A percentile compares a stretch with the other conserved stretches of the same genome.
Conservation (phyloP, 495 filamentous ascomycete species). For the Daldinia loculata region DNA sequence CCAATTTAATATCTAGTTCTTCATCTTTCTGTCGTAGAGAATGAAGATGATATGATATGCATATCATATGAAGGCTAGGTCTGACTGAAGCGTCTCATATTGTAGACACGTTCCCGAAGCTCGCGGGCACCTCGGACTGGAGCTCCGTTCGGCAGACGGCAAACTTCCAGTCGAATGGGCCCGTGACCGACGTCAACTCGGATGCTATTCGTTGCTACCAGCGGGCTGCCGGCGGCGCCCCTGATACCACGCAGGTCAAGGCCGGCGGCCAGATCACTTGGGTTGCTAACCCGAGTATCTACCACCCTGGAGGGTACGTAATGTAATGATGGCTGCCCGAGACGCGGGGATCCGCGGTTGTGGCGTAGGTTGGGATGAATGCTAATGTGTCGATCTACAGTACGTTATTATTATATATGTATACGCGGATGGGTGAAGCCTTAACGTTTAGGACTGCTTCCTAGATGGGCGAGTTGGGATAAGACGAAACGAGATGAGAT, state of each 20-base stretch:
- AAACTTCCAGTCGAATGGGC: conserved; percentile 63
- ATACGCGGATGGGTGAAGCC: not conserved
- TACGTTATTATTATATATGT: conserved; percentile 11
- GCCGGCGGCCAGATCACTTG: conserved; percentile 57
- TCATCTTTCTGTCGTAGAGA: not conserved
- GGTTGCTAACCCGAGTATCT: conserved; percentile 56
- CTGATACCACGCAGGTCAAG: conserved; percentile 52
- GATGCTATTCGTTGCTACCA: conserved; percentile 62
- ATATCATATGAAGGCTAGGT: conserved; percentile 38
- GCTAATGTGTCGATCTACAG: conserved; percentile 14
- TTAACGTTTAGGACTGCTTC: not conserved
- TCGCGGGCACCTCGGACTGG: conserved; percentile 54
- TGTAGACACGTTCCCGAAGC: conserved; percentile 45
- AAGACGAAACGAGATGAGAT: not conserved
- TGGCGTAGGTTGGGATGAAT: not conserved
- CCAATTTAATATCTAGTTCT: not conserved
- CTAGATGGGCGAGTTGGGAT: not conserved
- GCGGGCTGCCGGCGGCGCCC: conserved; percentile 51
- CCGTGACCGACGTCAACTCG: conserved; percentile 59
- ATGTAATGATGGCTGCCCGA: not conserved
- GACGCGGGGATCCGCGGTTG: not conserved
- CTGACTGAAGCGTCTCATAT: not conserved
- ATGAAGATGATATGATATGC: too few relatives aligned
- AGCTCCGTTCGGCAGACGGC: conserved; percentile 57
- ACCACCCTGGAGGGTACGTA: conserved; percentile 54